Conservation (phyloP, 306 rosid genomes). For the Trifolium fragiferum region DNA sequence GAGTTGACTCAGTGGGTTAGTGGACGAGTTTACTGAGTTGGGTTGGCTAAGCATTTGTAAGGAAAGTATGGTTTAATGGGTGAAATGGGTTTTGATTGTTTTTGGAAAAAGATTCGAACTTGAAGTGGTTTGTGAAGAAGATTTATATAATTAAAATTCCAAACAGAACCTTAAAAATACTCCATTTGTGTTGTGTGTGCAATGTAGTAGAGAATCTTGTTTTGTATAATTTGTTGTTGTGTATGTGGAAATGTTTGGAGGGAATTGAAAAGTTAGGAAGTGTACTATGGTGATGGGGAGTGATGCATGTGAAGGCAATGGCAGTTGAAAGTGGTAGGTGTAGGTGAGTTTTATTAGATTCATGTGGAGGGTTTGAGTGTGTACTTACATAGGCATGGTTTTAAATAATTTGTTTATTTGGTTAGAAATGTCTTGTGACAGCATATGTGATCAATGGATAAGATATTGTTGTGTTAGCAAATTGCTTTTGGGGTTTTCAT, state of each 20-base stretch:
- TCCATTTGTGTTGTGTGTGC: not conserved
- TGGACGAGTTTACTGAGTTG: conserved; percentile 32
- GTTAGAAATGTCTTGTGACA: not conserved
- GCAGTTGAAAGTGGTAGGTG: conserved; percentile 49
- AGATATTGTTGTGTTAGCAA: conserved; percentile 13
- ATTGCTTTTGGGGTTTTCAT: conserved; percentile 18
- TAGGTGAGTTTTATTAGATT: conserved; percentile 55
- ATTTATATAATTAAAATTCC: not conserved
- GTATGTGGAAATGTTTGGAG: not conserved
- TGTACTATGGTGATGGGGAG: conserved; percentile 28
- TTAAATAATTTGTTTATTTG: not conserved
- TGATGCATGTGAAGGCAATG: conserved; percentile 79
- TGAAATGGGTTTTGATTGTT: conserved; percentile 29
- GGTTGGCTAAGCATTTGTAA: conserved; percentile 47
- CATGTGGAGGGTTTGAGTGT: conserved; percentile 51
- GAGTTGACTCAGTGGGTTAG: conserved; percentile 53
- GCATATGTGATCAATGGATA: not conserved
- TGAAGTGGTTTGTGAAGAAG: conserved; percentile 1
- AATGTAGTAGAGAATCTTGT: conserved; percentile 18
- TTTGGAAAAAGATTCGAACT: conserved; percentile 28
- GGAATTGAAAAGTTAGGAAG: conserved; percentile 34
- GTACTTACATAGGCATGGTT: not conserved
- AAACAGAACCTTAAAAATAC: not conserved
- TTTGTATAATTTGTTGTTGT: not conserved
- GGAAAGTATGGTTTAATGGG: conserved; percentile 28